phyloP scores from a whole-genome alignment of 179 eudicot genomes.

The Spergularia azorica region DNA sequence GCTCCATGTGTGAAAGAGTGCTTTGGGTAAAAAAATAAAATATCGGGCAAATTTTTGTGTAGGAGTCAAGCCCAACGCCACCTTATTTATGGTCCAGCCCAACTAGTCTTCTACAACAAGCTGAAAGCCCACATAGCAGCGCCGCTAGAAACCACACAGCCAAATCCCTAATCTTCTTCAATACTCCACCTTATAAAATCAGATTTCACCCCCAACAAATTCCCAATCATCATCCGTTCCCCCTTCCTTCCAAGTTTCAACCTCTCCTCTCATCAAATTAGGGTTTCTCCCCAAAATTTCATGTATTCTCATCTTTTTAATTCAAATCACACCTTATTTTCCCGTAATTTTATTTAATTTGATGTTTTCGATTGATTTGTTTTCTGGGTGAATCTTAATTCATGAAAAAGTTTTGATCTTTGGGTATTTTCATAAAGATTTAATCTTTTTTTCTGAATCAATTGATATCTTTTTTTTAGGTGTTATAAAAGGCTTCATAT shows the following conservation, averaged over 20 bases:
- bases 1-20: too few relatives aligned
- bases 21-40: too few relatives aligned
- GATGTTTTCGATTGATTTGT: background rate
- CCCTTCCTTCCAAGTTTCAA: background rate
- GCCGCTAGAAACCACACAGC: background rate
- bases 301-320: background rate
- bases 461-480: background rate
- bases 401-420: background rate
- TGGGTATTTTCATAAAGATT: background rate
- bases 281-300: background rate
- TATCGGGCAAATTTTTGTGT: too few relatives aligned
- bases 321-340: too few relatives aligned
- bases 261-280: background rate
- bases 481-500: constrained; percentile 46
- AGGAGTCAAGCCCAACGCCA: too few relatives aligned
- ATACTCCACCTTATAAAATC: background rate
- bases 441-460: too few relatives aligned
- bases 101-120: background rate
- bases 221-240: background rate
- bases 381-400: background rate
- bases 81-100: background rate
- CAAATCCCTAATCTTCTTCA: background rate
- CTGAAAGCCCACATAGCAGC: background rate
- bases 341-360: too few relatives aligned
- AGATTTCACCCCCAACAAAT: background rate